These are phyloP conservation scores for Pythium phragmiticola DNA, from an alignment of 352 stramenopile species.

Conservation along the genomic window DNA sequence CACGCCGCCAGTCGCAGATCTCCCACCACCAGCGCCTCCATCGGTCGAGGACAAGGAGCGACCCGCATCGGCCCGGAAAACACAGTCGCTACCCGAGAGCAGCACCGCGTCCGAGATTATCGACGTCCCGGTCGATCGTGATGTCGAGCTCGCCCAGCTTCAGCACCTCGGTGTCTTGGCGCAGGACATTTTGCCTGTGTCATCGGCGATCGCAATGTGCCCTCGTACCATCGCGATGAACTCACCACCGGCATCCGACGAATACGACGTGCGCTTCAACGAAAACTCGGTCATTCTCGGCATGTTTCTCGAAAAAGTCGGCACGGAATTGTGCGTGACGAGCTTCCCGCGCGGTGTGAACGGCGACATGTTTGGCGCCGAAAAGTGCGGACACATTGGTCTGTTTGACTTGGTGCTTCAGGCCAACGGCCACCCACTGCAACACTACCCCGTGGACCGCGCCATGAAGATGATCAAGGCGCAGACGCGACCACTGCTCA, in stretches of 20 bases:
- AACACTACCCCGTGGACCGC: slow-evolving; percentile 81
- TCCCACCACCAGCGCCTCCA: slow-evolving; percentile 9
- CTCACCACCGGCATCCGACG: slow-evolving; percentile 38
- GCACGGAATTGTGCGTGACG: slow-evolving; percentile 71
- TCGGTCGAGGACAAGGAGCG: neutral
- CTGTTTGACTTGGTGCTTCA: slow-evolving; percentile 74
- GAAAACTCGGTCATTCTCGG: slow-evolving; percentile 68
- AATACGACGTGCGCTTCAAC: slow-evolving; percentile 81
- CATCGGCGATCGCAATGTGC: slow-evolving; percentile 74
- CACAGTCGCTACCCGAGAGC: slow-evolving; percentile 9
- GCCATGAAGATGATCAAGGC: slow-evolving; percentile 86
- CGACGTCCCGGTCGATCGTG: slow-evolving; percentile 48
- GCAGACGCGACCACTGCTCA: slow-evolving; percentile 69
- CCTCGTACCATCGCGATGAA: slow-evolving; percentile 79
- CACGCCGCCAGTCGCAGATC: slow-evolving; percentile 3
- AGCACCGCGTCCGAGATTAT: slow-evolving; percentile 26
- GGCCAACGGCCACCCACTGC: slow-evolving; percentile 76
- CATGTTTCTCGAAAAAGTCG: slow-evolving; percentile 81
- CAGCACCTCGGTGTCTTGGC: slow-evolving; percentile 46
- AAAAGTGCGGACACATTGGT: slow-evolving; percentile 70
- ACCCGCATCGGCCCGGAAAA: slow-evolving; percentile 4
- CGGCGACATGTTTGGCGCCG: slow-evolving; percentile 70
- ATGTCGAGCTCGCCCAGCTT: slow-evolving; percentile 56
- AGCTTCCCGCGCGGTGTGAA: slow-evolving; percentile 67
- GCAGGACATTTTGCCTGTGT: slow-evolving; percentile 79